Evolutionary conservation across 164 flowering plant genomes (phyloP).

Genomic region (Vitis cinerea): DNA sequence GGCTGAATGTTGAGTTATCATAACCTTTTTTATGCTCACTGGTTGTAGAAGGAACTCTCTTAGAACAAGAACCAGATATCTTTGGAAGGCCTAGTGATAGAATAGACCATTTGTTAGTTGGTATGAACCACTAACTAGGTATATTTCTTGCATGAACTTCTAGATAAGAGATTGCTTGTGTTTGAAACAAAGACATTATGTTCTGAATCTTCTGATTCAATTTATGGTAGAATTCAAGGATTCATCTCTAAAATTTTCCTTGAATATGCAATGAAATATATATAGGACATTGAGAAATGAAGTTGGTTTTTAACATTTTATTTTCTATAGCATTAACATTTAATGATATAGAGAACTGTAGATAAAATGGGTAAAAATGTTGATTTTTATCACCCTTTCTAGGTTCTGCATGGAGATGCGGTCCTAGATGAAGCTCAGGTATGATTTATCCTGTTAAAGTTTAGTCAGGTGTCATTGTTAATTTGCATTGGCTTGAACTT

Average conservation of each 20-base stretch:
- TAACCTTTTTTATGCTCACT: neutral
- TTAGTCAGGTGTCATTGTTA: conserved; percentile 3
- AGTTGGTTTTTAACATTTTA: neutral
- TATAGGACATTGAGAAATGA: too few relatives aligned
- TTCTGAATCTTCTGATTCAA: neutral
- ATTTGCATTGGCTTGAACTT: neutral
- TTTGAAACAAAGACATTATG: neutral
- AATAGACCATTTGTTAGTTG: neutral
- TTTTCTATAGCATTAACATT: neutral
- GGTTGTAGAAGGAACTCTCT: neutral
- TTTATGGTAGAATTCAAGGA: neutral
- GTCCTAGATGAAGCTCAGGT: conserved; percentile 80
- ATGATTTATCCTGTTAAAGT: conserved; percentile 8
- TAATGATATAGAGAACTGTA: neutral
- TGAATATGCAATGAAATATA: neutral
- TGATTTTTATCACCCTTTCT: conserved; percentile 11
- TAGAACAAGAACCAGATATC: neutral
- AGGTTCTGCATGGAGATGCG: conserved; percentile 99
- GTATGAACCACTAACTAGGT: neutral
- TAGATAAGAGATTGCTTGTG: neutral
- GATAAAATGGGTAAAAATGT: neutral
- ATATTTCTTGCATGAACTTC: neutral
- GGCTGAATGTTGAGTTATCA: neutral
- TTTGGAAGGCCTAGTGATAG: neutral
- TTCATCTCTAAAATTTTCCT: neutral